phyloP scores from a whole-genome alignment of 768 basidiomycete species.

The Favolaschia claudopus region DNA sequence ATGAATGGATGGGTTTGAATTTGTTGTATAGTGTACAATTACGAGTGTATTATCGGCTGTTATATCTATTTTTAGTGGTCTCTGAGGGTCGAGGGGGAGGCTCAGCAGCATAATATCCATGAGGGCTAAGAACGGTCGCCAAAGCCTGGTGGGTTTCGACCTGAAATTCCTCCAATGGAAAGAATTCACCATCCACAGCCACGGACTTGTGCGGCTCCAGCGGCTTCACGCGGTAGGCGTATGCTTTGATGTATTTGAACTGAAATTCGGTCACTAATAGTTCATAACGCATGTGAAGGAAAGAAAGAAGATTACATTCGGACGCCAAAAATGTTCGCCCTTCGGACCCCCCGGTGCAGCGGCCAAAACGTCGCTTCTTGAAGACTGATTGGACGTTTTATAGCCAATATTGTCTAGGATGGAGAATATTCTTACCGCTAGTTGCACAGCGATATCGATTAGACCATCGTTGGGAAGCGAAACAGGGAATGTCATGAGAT shows the following conservation, averaged over 20 bases:
- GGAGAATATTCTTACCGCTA: conserved; percentile 54
- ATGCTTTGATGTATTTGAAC: conserved; percentile 77
- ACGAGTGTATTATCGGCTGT: neutral
- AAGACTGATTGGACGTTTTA: conserved; percentile 41
- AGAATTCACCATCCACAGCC: conserved; percentile 81
- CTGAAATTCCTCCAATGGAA: conserved; percentile 77
- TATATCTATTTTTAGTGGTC: neutral
- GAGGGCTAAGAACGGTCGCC: conserved; percentile 70
- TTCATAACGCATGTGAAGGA: conserved; percentile 7
- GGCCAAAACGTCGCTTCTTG: conserved; percentile 58
- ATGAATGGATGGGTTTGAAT: conserved; percentile 13
- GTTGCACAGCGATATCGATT: conserved; percentile 76
- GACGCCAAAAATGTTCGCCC: conserved; percentile 70
- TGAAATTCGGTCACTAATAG: conserved; percentile 35
- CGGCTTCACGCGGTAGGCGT: conserved; percentile 77
- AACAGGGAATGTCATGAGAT: conserved; percentile 72
- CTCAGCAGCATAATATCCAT: conserved; percentile 66
- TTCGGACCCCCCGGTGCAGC: conserved; percentile 66
- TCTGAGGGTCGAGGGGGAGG: conserved; percentile 44
- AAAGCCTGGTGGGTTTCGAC: conserved; percentile 78
- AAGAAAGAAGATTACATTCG: conserved; percentile 50
- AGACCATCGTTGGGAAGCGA: conserved; percentile 81
- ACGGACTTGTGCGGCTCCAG: conserved; percentile 59
- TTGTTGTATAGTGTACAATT: neutral
- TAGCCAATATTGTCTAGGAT: neutral